Evolutionary conservation across 768 basidiomycete genomes (phyloP).

Genomic region (Strobilomyces dryophilus): DNA sequence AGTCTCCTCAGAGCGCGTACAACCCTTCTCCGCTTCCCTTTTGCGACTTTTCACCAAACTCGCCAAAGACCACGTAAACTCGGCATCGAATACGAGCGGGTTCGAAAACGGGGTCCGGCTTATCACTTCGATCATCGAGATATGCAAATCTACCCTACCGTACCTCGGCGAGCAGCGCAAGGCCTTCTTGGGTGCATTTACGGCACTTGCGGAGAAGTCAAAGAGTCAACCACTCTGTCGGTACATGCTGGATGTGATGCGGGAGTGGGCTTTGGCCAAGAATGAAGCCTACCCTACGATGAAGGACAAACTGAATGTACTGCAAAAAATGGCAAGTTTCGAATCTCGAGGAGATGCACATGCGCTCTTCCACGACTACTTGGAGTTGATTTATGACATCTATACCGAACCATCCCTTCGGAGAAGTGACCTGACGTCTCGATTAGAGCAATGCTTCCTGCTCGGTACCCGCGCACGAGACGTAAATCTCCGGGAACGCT

Average conservation of each 20-base stretch:
- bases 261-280: constrained; percentile 85
- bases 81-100: constrained; percentile 41
- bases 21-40: constrained; percentile 68
- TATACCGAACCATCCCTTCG: constrained; percentile 84
- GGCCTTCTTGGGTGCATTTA: constrained; percentile 71
- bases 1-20: constrained; percentile 76
- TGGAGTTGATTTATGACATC: constrained; percentile 90
- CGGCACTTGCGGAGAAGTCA: constrained; percentile 85
- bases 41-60: constrained; percentile 84
- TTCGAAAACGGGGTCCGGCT: constrained; percentile 61
- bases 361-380: constrained; percentile 74
- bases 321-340: constrained; percentile 84
- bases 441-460: constrained; percentile 90
- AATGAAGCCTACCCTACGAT: constrained; percentile 85
- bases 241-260: constrained; percentile 80
- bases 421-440: constrained; percentile 89
- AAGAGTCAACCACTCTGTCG: constrained; percentile 74
- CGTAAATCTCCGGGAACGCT: constrained; percentile 69
- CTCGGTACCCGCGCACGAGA: constrained; percentile 88
- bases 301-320: constrained; percentile 90
- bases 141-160: constrained; percentile 76
- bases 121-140: constrained; percentile 77
- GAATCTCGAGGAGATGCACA: constrained; percentile 76
- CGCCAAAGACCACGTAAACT: constrained; percentile 81
- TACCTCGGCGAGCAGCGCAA: constrained; percentile 85